Evolutionary conservation across 1,284 basidiomycete genomes (phyloP).

Genomic region (Volvariella surrecta): DNA sequence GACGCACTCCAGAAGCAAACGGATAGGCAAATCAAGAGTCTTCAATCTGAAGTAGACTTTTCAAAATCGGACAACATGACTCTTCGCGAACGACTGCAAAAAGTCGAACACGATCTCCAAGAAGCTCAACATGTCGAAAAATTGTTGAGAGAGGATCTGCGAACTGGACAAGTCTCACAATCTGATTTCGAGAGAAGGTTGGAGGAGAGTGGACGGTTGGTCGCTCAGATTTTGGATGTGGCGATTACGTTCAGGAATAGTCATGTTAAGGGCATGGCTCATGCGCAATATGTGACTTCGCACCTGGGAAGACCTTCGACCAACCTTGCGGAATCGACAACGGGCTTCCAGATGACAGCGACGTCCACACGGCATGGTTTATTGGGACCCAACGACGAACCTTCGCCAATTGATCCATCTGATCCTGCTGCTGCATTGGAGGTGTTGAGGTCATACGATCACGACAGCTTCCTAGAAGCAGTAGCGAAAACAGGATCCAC

Average conservation of each 20-base stretch:
- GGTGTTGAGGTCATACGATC: slow-evolving; percentile 65
- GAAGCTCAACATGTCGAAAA: slow-evolving; percentile 55
- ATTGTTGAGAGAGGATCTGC: slow-evolving; percentile 54
- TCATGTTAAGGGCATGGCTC: slow-evolving; percentile 58
- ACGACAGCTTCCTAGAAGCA: slow-evolving; percentile 77
- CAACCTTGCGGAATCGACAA: slow-evolving; percentile 28
- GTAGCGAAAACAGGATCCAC: slow-evolving; percentile 74
- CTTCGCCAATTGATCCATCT: slow-evolving; percentile 63
- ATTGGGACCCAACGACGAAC: slow-evolving; percentile 41
- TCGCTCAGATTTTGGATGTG: slow-evolving; percentile 69
- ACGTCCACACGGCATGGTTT: slow-evolving; percentile 12
- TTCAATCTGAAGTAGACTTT: slow-evolving; percentile 47
- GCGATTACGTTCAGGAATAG: slow-evolving; percentile 66
- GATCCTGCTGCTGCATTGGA: slow-evolving; percentile 64
- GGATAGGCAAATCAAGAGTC: slow-evolving; percentile 53
- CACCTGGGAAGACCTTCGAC: slow-evolving; percentile 38
- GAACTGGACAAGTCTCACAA: slow-evolving; percentile 50
- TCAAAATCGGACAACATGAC: slow-evolving; percentile 56
- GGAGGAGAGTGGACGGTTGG: slow-evolving; percentile 49
- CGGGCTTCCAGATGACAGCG: slow-evolving; percentile 21
- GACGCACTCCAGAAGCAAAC: slow-evolving; percentile 53
- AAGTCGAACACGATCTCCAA: slow-evolving; percentile 57
- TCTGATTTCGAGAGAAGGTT: slow-evolving; percentile 58
- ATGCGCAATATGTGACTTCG: slow-evolving; percentile 51
- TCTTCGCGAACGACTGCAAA: slow-evolving; percentile 63